Conservation (phyloP, 106 monocot species). For the Platanthera zijinensis region DNA sequence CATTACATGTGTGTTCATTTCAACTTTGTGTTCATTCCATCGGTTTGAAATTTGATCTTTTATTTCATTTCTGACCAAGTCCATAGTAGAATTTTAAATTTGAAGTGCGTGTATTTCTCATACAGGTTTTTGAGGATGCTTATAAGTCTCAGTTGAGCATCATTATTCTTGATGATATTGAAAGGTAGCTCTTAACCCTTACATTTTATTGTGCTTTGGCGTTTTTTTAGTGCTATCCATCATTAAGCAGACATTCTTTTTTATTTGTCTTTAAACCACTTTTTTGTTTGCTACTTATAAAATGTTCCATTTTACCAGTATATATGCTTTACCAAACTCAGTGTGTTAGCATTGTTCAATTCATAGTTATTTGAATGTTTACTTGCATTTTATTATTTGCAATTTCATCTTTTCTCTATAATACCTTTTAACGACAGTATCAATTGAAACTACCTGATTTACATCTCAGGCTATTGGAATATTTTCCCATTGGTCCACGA, state of each 20-base stretch:
- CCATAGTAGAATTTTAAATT: no score
- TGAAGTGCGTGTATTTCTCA: not conserved
- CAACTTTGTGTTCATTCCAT: no score
- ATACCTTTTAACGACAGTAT: not conserved
- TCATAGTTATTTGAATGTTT: not conserved
- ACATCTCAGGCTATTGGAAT: constrained; percentile 77
- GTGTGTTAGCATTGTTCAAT: constrained; percentile 1
- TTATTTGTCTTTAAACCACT: not conserved
- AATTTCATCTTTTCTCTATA: not conserved
- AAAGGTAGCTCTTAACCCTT: constrained; percentile 48
- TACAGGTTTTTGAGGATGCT: constrained; percentile 98
- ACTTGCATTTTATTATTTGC: not conserved
- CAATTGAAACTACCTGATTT: not conserved
- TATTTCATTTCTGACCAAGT: not conserved
- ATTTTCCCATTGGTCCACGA: constrained; percentile 87
- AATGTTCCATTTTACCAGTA: not conserved
- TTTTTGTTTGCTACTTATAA: not conserved
- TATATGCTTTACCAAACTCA: not conserved
- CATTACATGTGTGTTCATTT: no score
- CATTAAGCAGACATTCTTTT: not conserved
- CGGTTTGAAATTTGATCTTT: not conserved
- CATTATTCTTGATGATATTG: constrained; percentile 94
- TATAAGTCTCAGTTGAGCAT: constrained; percentile 92
- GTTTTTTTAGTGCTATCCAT: not conserved
- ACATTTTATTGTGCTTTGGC: not conserved